phyloP scores from a whole-genome alignment of 768 basidiomycete species.

The Suillus subaureus region DNA sequence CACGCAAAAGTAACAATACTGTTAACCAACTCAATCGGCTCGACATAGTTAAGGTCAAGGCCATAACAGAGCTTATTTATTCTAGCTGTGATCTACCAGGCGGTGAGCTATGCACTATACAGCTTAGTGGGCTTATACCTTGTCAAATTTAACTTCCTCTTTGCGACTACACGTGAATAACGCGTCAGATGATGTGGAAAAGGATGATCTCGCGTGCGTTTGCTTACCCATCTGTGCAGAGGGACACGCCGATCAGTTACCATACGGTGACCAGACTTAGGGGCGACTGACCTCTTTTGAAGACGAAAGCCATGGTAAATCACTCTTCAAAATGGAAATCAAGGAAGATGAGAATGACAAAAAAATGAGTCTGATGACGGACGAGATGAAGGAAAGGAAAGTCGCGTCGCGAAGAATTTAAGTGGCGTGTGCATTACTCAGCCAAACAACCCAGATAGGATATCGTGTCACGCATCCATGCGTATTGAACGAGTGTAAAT shows the following conservation, averaged over 20 bases:
- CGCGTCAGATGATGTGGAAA: constrained; percentile 24
- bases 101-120: constrained; percentile 19
- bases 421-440: constrained; percentile 23
- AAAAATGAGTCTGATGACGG: constrained; percentile 9
- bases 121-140: constrained; percentile 49
- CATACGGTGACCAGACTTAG: constrained; percentile 5
- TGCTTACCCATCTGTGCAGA: constrained; percentile 51
- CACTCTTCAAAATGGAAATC: constrained; percentile 9
- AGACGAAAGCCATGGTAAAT: constrained; percentile 50
- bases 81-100: constrained; percentile 75
- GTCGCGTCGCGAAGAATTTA: constrained; percentile 36
- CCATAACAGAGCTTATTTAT: constrained; percentile 95
- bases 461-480: neutral
- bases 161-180: constrained; percentile 59
- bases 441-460: constrained; percentile 24
- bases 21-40: constrained; percentile 75
- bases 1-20: neutral
- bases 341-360: constrained; percentile 24
- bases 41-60: constrained; percentile 87
- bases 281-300: constrained; percentile 54
- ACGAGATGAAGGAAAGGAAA: constrained; percentile 15
- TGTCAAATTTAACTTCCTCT: constrained; percentile 92
- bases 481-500: neutral
- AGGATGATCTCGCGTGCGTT: constrained; percentile 10
- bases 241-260: constrained; percentile 12